These are phyloP conservation scores for Hippophae rhamnoides DNA, from an alignment of 306 rosid genomes.

Conservation along the genomic window DNA sequence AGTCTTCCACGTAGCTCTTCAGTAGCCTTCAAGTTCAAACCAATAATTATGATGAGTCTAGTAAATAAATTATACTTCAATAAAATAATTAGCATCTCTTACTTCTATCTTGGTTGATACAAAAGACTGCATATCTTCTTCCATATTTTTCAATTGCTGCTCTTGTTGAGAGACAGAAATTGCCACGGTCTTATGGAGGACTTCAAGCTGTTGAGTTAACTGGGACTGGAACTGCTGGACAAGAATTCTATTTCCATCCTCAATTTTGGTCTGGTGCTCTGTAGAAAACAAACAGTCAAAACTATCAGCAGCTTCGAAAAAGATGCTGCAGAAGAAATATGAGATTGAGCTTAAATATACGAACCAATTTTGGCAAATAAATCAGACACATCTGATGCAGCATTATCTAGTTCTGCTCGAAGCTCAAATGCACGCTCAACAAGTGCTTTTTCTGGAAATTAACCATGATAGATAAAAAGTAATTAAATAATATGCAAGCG, in stretches of 20 bases:
- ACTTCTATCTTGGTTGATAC: constrained; percentile 77
- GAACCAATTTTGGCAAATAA: constrained; percentile 88
- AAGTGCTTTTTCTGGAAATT: constrained; percentile 69
- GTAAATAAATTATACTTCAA: constrained; percentile 1
- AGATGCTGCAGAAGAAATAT: neutral
- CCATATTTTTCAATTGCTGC: constrained; percentile 85
- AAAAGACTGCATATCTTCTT: constrained; percentile 85
- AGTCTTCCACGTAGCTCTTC: constrained; percentile 73
- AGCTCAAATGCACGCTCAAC: constrained; percentile 81
- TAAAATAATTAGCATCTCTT: constrained; percentile 14
- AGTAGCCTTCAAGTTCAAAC: constrained; percentile 60
- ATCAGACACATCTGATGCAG: constrained; percentile 84
- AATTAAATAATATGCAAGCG: neutral
- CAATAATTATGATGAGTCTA: constrained; percentile 3
- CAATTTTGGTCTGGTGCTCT: constrained; percentile 93
- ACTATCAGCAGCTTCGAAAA: constrained; percentile 11
- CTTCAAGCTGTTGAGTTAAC: constrained; percentile 83
- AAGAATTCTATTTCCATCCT: constrained; percentile 65
- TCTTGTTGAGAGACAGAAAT: constrained; percentile 83
- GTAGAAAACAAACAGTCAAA: constrained; percentile 7
- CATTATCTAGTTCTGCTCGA: constrained; percentile 88
- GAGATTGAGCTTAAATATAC: constrained; percentile 16
- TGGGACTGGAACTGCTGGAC: constrained; percentile 72
- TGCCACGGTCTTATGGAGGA: constrained; percentile 86
- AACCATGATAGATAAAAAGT: neutral